Base-by-base conservation (phyloP, 192 early-diverging fungal genomes). In the Chytriomyces sp. region DNA sequence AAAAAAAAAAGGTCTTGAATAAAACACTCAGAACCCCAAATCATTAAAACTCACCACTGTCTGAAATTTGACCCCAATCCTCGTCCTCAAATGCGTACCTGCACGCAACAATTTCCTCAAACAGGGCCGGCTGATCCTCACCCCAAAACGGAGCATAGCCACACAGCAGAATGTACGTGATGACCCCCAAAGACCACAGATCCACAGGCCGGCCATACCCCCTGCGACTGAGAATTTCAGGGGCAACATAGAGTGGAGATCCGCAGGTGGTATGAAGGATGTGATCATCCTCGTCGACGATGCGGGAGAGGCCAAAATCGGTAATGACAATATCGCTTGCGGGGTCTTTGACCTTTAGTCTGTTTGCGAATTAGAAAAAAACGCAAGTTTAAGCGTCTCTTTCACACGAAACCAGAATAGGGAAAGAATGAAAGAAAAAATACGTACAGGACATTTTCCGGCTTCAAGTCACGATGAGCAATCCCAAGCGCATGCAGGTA, bases 221-320 rank as follows among this genome's bases (percentile, higher is more conserved):
- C 90, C 90, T 2, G 86, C 91, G 57, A 87, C 86, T 78, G 91
- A 86, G 18, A 89, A 91, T 67, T 80, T 83, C 61, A 87, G 83
- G 71, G 75, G 73, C 62, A 92, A 85, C 86, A 53, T 87, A 87
- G 47, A 81, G 69, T 26, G 86, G 86, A 16, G 84, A 82, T 7
- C 87, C 87, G 72, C 92, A 94, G 6, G 91, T 84, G 10, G 91
- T 93, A 76, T 85, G 85, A 18, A 93, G 79, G 35, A 91, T 83
- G 46, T 88, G 84, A 61, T 87, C 86, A 11, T 88, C 80, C 53
- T 57, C 53, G 35, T 80, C 80, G 13, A 91, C 71, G n/a, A 90
- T 84, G 53, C 88, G 90, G 50, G 92, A 90, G 47, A 94, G 77
- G 13, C 93, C 93, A 83, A 93, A 94, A 76, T 94, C 93, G 10